A percentile compares a stretch with the other conserved stretches of the same genome.
These are phyloP conservation scores for Podospora pseudocomata DNA, from an alignment of 495 filamentous ascomycete genomes.

Conservation along the genomic window DNA sequence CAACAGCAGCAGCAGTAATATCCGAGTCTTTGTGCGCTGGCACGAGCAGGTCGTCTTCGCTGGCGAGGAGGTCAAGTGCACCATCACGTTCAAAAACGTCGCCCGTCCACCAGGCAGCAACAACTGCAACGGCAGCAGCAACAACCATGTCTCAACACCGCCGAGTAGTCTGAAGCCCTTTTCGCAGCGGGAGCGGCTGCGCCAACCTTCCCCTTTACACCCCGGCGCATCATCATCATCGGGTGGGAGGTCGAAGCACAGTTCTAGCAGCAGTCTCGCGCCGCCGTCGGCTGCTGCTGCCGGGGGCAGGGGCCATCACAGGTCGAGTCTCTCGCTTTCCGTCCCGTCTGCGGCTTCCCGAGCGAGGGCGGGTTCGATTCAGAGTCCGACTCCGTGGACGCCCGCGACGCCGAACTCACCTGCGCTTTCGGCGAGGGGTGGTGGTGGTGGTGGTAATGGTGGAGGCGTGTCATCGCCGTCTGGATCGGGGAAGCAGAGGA, in stretches of 20 bases:
- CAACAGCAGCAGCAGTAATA: slow-evolving; percentile 54
- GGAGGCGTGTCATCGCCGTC: background rate
- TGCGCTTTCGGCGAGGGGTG: background rate
- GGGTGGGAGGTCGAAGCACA: slow-evolving; percentile 14
- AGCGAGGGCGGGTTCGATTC: slow-evolving; percentile 32
- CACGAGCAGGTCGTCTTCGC: slow-evolving; percentile 88
- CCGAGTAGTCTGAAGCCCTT: slow-evolving; percentile 11
- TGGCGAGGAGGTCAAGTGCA: slow-evolving; percentile 89
- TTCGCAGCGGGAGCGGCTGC: slow-evolving; percentile 16
- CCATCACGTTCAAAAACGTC: slow-evolving; percentile 93
- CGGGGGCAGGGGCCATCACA: slow-evolving; percentile 49
- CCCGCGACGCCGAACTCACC: slow-evolving; percentile 16
- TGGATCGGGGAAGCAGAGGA: slow-evolving; percentile 24
- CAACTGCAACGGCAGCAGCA: background rate
- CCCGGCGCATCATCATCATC: slow-evolving; percentile 13
- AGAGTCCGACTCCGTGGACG: slow-evolving; percentile 2
- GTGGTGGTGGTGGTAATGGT: background rate
- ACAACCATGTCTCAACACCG: background rate
- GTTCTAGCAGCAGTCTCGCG: slow-evolving; percentile 32
- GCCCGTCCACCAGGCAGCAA: slow-evolving; percentile 18
- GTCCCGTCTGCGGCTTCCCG: slow-evolving; percentile 45
- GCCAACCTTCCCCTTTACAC: slow-evolving; percentile 26
- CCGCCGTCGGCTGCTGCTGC: slow-evolving; percentile 27
- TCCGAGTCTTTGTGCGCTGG: slow-evolving; percentile 93
- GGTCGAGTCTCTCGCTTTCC: slow-evolving; percentile 56